A percentile compares a stretch with the other conserved stretches of the same genome.
phyloP scores from a whole-genome alignment of 306 rosid species.

The Dryas alaskensis region DNA sequence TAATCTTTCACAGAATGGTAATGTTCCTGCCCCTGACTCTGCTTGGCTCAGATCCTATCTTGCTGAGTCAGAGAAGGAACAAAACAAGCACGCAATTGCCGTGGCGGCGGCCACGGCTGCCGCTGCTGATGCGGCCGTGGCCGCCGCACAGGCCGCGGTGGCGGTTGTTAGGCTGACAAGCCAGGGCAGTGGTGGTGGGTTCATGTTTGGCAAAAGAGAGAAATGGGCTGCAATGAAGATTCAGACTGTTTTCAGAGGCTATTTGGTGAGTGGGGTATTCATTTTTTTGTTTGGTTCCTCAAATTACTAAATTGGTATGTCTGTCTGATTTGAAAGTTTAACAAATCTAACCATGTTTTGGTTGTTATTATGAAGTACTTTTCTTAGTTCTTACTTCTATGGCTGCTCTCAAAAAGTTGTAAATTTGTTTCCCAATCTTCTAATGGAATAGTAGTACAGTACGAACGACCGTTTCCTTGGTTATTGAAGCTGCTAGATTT shows the following conservation, averaged over 20 bases:
- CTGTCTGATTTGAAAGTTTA: neutral
- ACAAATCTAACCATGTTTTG: neutral
- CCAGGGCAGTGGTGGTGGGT: conserved; percentile 56
- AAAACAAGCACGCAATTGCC: conserved; percentile 89
- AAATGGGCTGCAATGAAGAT: conserved; percentile 74
- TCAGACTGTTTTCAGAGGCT: conserved; percentile 86
- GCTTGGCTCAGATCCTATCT: conserved; percentile 73
- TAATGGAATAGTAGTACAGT: conserved; percentile 45
- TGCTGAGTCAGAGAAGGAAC: conserved; percentile 61
- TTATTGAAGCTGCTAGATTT: conserved; percentile 20
- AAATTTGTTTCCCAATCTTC: conserved; percentile 32
- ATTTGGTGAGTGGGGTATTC: conserved; percentile 50
- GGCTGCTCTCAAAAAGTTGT: conserved; percentile 37
- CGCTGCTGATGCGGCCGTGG: conserved; percentile 83
- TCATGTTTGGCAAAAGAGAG: conserved; percentile 51
- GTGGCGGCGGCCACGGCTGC: conserved; percentile 98
- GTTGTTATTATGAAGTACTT: conserved; percentile 34
- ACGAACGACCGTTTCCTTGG: conserved; percentile 6
- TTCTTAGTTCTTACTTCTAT: conserved; percentile 48
- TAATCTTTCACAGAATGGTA: neutral
- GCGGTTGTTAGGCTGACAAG: conserved; percentile 84
- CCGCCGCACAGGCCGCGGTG: conserved; percentile 86
- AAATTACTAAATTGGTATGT: conserved; percentile 3
- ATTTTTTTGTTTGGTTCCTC: neutral
- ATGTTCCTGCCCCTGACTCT: conserved; percentile 29